A percentile compares a stretch with the other conserved stretches of the same genome.
These are phyloP conservation scores for Epichloe amarillans DNA, from an alignment of 2,329 filamentous ascomycete species.

Conservation along the genomic window DNA sequence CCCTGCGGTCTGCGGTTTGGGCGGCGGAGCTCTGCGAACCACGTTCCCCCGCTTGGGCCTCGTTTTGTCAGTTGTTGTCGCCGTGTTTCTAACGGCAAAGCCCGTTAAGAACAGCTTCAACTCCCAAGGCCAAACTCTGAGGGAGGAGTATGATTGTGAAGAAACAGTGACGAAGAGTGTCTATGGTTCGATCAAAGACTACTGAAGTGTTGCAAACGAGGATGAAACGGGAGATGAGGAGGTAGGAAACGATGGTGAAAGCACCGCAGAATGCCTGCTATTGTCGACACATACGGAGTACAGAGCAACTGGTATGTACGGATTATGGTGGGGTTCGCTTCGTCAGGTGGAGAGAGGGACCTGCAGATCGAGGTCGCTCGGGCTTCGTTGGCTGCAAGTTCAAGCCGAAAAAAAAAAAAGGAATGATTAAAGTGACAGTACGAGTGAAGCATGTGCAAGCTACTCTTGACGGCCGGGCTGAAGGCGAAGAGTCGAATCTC, in stretches of 20 bases:
- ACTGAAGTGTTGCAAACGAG: neutral
- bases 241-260: neutral
- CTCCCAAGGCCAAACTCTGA: neutral
- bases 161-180: neutral
- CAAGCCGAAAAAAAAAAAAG: too few relatives aligned
- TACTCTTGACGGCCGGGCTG: too few relatives aligned
- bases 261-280: neutral
- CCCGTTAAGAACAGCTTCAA: neutral
- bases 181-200: neutral
- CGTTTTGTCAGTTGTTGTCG: neutral
- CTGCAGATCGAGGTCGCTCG: neutral
- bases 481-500: too few relatives aligned
- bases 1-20: slow-evolving; percentile 3
- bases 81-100: neutral
- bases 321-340: neutral
- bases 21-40: slow-evolving; percentile 1
- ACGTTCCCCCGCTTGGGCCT: slow-evolving; percentile 6
- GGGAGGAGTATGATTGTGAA: neutral
- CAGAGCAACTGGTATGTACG: too few relatives aligned
- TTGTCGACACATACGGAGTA: neutral
- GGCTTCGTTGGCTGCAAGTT: too few relatives aligned
- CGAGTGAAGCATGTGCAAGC: too few relatives aligned
- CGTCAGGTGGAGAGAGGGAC: neutral
- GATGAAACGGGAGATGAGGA: neutral
- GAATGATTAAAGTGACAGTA: too few relatives aligned